phyloP scores from a whole-genome alignment of 257 asterid species.

The Solanum bukasovii region DNA sequence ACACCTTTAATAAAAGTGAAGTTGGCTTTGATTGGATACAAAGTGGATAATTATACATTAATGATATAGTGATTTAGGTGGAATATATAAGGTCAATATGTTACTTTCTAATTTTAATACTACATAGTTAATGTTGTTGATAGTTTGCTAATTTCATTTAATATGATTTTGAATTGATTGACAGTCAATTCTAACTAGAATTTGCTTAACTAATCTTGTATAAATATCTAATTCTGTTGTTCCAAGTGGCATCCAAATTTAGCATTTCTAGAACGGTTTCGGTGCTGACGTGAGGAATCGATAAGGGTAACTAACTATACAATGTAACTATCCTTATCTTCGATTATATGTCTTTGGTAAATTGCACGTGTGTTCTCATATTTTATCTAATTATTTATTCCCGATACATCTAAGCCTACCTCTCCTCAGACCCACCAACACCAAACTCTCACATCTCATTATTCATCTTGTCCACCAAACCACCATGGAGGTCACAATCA shows the following conservation, averaged over 20 bases:
- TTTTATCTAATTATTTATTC: too few relatives aligned
- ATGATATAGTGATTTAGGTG: too few relatives aligned
- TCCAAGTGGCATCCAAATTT: neutral
- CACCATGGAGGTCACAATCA: too few relatives aligned
- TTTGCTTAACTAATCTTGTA: neutral
- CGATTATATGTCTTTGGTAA: neutral
- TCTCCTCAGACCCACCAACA: neutral
- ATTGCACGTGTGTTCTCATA: rapidly evolving
- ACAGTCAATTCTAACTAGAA: neutral
- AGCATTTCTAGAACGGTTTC: neutral
- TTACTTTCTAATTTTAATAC: too few relatives aligned
- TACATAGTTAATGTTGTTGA: neutral
- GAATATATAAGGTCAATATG: too few relatives aligned
- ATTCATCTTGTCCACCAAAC: too few relatives aligned
- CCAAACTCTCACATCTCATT: neutral
- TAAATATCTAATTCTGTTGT: neutral
- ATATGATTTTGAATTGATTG: neutral
- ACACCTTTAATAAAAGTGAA: neutral
- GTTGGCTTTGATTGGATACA: neutral
- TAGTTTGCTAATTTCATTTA: neutral
- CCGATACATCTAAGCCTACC: neutral
- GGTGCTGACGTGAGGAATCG: neutral
- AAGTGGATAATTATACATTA: neutral
- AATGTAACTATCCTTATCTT: neutral
- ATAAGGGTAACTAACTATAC: neutral